A percentile compares a stretch with the other conserved stretches of the same genome.
Conservation (phyloP, 768 basidiomycete species). For the Rhodotorula graminis region DNA sequence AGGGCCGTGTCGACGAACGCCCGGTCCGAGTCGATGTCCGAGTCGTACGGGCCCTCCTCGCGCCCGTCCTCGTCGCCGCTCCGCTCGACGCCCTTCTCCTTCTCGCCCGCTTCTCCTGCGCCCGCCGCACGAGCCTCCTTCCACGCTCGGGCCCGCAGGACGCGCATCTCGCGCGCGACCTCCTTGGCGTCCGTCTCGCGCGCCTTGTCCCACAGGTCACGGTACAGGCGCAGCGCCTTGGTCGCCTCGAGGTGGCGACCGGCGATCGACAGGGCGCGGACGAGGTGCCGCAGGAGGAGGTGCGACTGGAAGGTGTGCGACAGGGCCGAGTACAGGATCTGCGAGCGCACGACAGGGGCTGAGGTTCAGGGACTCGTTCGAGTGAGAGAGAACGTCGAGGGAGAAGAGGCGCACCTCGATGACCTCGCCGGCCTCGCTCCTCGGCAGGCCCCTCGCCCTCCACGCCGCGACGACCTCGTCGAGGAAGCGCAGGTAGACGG, state of each 20-base stretch:
- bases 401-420: constrained; percentile 28
- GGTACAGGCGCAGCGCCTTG: constrained; percentile 72
- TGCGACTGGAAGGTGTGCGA: constrained; percentile 89
- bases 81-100: background rate
- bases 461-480: constrained; percentile 32
- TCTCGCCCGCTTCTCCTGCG: constrained; percentile 27
- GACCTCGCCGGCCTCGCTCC: background rate
- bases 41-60: background rate
- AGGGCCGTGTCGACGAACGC: constrained; percentile 73
- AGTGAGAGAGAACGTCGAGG: background rate
- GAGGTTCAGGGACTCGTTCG: background rate
- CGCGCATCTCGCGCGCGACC: constrained; percentile 37
- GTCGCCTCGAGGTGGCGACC: constrained; percentile 62
- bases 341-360: background rate
- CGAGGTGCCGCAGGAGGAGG: constrained; percentile 76
- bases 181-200: constrained; percentile 57
- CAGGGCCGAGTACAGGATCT: constrained; percentile 92
- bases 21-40: constrained; percentile 44
- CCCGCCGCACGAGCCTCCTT: constrained; percentile 35
- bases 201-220: constrained; percentile 77
- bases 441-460: background rate
- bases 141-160: constrained; percentile 43
- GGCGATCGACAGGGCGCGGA: constrained; percentile 59
- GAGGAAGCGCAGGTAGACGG: constrained; percentile 25
- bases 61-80: background rate